Evolutionary conservation across 1,284 basidiomycete genomes (phyloP), one percentile per base, ranked within the genome.

Genomic region (Heterobasidion occidentale): DNA sequence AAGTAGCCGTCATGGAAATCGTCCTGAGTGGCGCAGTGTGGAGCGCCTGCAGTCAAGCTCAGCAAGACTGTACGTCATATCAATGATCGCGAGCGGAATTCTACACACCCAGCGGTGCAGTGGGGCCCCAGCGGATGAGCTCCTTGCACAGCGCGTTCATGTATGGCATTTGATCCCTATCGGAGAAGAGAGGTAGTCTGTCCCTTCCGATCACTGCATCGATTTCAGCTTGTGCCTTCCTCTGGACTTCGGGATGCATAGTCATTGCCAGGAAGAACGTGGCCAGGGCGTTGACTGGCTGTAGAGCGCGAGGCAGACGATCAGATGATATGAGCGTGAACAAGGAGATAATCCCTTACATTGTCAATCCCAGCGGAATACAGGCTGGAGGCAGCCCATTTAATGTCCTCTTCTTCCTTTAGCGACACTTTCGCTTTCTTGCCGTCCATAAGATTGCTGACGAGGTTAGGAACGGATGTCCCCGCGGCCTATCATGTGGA

Each of bases 301-400:
- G 38, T 42, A 20, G 36, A 14, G 49, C 38, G 35, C 34, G 14
- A 9, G 27, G 20, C 11, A 19, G 9, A 2, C 7, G 6, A 3
- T 52, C 9, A 5, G n/a, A 17, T 8, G 60, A n/a, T 17, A 33
- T 5, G 44, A 33, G 15, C 17, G 17, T 20, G 15, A 12, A 8
- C n/a, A 17, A 35, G 33, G 12, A 2, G 54, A 35, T 49, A 19
- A 14, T 49, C n/a, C 46, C 59, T 27, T 15, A 58, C 59, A 2
- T 54, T 54, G 51, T 60, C 56, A 12, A 47, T 17, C 12, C 49
- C 54, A 80, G 81, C 83, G 52, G 78, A 77, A 64, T 83, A 84
- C 46, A 85, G 63, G 20, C 81, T 83, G 38, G 80, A 80, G 20
- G 80, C 71, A 54, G 79, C 76, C 83, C 83, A 84, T 62, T 80